phyloP scores from a whole-genome alignment of 345 rosid genomes.

The Acer yangbiense region DNA sequence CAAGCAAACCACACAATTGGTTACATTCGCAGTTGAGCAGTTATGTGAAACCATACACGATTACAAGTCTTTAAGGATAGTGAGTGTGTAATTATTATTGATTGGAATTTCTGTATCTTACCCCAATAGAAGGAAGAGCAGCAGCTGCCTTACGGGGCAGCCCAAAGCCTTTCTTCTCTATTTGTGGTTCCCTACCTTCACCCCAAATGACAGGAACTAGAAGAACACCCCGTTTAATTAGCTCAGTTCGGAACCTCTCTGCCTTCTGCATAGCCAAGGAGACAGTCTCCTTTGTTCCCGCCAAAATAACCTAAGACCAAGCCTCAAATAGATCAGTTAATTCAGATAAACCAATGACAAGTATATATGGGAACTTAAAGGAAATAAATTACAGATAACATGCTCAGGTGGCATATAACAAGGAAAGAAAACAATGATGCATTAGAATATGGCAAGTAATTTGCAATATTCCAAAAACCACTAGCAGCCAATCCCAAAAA shows the following conservation, averaged over 20 bases:
- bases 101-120: conserved; percentile 30
- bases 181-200: conserved; percentile 54
- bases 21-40: background rate
- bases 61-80: background rate
- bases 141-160: conserved; percentile 50
- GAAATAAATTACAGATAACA: conserved; percentile 6
- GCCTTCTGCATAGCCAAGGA: conserved; percentile 70
- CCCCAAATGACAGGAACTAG: conserved; percentile 88
- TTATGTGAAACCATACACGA: background rate
- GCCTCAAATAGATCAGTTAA: conserved; percentile 21
- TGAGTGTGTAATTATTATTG: background rate
- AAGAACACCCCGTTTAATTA: conserved; percentile 83
- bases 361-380: background rate
- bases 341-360: background rate
- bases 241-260: conserved; percentile 88
- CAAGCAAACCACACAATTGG: background rate
- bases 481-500: background rate
- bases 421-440: background rate
- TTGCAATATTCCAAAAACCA: background rate
- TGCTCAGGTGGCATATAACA: background rate
- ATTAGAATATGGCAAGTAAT: background rate
- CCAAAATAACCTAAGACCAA: conserved; percentile 75
- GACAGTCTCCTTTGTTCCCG: conserved; percentile 76
- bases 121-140: conserved; percentile 92
- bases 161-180: conserved; percentile 89